phyloP scores from a whole-genome alignment of 1,284 basidiomycete genomes.

The Moesziomyces parantarcticus region DNA sequence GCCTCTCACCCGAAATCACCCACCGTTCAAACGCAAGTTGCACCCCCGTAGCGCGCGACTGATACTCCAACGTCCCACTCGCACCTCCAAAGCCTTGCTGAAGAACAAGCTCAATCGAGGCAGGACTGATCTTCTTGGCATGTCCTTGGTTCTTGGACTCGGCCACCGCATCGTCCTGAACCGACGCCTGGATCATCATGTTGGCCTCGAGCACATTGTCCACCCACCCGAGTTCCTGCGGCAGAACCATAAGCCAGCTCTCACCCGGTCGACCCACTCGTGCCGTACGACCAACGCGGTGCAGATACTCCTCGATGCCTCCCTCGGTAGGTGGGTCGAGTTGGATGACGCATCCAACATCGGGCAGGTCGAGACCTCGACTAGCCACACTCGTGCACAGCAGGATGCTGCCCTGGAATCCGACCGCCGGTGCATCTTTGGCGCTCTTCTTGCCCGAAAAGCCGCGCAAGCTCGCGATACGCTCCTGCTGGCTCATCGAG shows the following conservation, averaged over 20 bases:
- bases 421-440: constrained; percentile 1
- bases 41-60: constrained; percentile 92
- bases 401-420: constrained; percentile 73
- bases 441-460: constrained; percentile 73
- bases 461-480: constrained; percentile 81
- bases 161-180: constrained; percentile 1
- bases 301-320: constrained; percentile 94
- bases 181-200: constrained; percentile 28
- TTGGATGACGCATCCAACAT: constrained; percentile 93
- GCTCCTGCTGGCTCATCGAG: constrained; percentile 83
- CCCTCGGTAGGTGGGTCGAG: constrained; percentile 98
- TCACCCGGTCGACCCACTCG: constrained; percentile 88
- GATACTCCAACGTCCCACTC: constrained; percentile 74
- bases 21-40: constrained; percentile 95
- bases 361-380: constrained; percentile 93
- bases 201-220: constrained; percentile 75
- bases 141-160: constrained; percentile 17
- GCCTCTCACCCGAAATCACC: constrained; percentile 83
- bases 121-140: constrained; percentile 27
- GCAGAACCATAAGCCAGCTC: constrained; percentile 90
- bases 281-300: constrained; percentile 95
- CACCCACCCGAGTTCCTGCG: constrained; percentile 88
- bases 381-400: constrained; percentile 97
- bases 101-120: constrained; percentile 48
- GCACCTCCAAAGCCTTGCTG: constrained; percentile 81